Evolutionary conservation across 2,329 filamentous ascomycete genomes (phyloP), one percentile per base, ranked within the genome.

Genomic region (Penicillium frequentans): DNA sequence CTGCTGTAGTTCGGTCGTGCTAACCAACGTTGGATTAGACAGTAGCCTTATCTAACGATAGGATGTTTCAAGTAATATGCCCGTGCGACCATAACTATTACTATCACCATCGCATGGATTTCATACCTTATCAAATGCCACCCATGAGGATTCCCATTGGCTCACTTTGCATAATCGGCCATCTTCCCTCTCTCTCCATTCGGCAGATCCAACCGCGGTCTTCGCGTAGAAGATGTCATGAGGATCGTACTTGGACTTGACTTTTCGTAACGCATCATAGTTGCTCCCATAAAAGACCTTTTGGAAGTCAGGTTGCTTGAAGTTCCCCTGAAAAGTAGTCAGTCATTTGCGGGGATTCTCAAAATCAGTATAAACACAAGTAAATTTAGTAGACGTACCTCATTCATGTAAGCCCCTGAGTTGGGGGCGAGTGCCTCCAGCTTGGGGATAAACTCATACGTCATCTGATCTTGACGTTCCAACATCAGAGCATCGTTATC

Each of bases 211-310:
- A 48, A 57, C 55, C n/a, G 55, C 55, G 23, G 55, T 54, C 24
- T 42, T 49, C 1, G 67, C 71, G 33, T 71, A 74, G 49, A 76
- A 73, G 27, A 75, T 46, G 51, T 70, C 63, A 5, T 69, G 52
- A 16, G 73, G 73, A 56, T 78, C 75, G 52, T 74, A 76, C 53
- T 72, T 70, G 6, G 68, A 56, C 67, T 78, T 78, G 53, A 77
- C 68, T 21, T 58, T 31, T 23, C 67, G 59, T 23, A 77, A 59
- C 1, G 58, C 60, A 8, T 64, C 60, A 51, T 77, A 77, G 47
- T 76, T 77, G 8, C 55, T 52, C 3, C 76, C 75, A 59, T 72
- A 77, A 53, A 76, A 77, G 4, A 66, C 68, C 9, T 64, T 52
- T 54, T 76, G 66, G 54, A 68, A 75, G 55, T 74, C 59, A 2